Base-by-base conservation (phyloP, 306 rosid species). In the Phaseolus lunatus region DNA sequence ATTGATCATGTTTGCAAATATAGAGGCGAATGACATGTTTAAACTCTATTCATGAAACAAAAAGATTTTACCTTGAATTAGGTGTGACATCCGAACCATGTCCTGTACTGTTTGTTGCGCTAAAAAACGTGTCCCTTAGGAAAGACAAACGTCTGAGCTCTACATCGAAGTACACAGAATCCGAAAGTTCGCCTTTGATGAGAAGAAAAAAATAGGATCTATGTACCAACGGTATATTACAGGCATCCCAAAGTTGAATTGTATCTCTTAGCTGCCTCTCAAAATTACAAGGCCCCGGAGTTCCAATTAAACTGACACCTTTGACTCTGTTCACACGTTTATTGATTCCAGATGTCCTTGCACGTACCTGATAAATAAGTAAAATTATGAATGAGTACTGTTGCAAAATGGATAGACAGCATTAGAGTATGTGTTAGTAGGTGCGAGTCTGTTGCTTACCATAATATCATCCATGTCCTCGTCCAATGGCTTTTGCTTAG, bases 201-300 rank as follows among this genome's bases (percentile, higher is more conserved):
- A 95, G 93, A 73, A 90, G 89, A 82, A 90, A 95, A 82, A 88
- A 95, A 76, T 87, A 88, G 64, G 99, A 78, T 58, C 97, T 87
- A 77, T 95, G 97, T 15, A 87, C 88, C 79, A 95, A 64, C 13
- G 99, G 93, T 57, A 88, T 90, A 72, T 86, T 81, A 86, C 94
- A 92, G 61, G 76, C 80, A 67, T 88, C 86, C 99, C 97, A 95
- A 26, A 95, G 97, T 78, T 88, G 77, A 66, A 95, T 69, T 84
- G 89, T 88, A 19, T 86, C 83, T 84, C 83, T 87, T 63, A 84
- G 87, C 73, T 81, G 90, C 76, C 75, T 89, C 81, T 90, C 96
- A 77, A 90, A 86, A 72, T 89, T 57, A 27, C 68, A 73, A 59
- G 48, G 44, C 53, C 78, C 73, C 23, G 72, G 61, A 63, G 2